Conservation (phyloP, 768 basidiomycete species). For the Amylocystis lapponica region DNA sequence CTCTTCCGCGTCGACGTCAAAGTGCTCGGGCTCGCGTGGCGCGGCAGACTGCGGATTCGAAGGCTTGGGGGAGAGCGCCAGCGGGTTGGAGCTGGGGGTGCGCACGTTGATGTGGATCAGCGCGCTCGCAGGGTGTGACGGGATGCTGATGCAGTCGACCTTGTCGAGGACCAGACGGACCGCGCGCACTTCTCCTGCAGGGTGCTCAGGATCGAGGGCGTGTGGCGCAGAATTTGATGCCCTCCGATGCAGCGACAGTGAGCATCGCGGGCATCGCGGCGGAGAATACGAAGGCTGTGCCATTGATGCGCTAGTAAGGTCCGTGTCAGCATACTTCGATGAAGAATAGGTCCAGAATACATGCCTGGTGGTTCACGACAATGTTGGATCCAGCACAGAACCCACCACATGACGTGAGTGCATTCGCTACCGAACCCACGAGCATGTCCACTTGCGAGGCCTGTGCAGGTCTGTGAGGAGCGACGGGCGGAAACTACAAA, state of each 20-base stretch:
- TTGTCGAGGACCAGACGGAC: conserved; percentile 80
- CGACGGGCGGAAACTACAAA: neutral
- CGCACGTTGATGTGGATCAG: conserved; percentile 80
- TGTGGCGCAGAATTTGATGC: conserved; percentile 73
- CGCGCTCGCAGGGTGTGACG: conserved; percentile 81
- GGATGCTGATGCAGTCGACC: conserved; percentile 77
- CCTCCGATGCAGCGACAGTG: conserved; percentile 82
- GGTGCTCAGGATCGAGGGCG: conserved; percentile 66
- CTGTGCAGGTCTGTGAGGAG: conserved; percentile 29
- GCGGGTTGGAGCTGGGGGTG: conserved; percentile 25
- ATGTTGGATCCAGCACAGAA: conserved; percentile 88
- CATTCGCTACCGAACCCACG: conserved; percentile 84
- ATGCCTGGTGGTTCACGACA: conserved; percentile 85
- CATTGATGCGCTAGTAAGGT: conserved; percentile 77
- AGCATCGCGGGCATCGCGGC: conserved; percentile 90
- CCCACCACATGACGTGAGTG: conserved; percentile 80
- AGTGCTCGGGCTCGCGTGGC: conserved; percentile 40
- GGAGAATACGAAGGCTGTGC: conserved; percentile 92
- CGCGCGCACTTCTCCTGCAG: conserved; percentile 78
- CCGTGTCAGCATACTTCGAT: neutral
- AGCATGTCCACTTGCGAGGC: conserved; percentile 91
- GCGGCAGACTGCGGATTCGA: conserved; percentile 45
- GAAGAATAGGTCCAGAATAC: too few species aligned
- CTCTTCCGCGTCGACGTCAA: conserved; percentile 69
- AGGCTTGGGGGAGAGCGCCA: conserved; percentile 33